Evolutionary conservation across 306 rosid genomes (phyloP).

Genomic region (Gleditsia sinensis): DNA sequence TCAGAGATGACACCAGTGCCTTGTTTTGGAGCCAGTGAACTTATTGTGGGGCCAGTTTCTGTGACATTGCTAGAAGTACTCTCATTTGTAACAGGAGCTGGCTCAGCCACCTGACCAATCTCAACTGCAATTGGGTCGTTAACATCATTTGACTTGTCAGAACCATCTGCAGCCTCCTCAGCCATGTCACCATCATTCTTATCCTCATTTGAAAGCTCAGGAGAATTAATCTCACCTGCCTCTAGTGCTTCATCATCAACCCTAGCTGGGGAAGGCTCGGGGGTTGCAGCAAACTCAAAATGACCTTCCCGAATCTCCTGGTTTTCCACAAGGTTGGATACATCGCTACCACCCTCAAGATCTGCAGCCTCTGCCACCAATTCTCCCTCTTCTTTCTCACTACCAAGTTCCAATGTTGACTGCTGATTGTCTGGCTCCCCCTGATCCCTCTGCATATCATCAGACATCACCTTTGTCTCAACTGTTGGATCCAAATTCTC

Average conservation of each 20-base stretch:
- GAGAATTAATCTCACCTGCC: constrained; percentile 64
- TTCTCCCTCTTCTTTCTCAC: constrained; percentile 94
- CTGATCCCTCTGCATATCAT: constrained; percentile 65
- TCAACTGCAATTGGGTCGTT: constrained; percentile 53
- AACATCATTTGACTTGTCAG: constrained; percentile 68
- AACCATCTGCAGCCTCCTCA: constrained; percentile 73
- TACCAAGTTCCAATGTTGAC: constrained; percentile 42
- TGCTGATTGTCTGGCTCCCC: constrained; percentile 63
- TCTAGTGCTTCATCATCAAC: constrained; percentile 70
- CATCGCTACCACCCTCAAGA: constrained; percentile 58
- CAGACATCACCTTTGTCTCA: constrained; percentile 50
- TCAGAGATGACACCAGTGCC: constrained; percentile 39
- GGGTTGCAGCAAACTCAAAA: constrained; percentile 57
- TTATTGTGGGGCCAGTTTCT: constrained; percentile 51
- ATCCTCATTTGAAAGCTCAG: constrained; percentile 62
- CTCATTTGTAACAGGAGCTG: constrained; percentile 43
- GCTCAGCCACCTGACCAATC: constrained; percentile 58
- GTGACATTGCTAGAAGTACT: constrained; percentile 32
- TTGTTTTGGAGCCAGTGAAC: constrained; percentile 43
- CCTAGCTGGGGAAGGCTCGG: constrained; percentile 63
- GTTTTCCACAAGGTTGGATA: constrained; percentile 40
- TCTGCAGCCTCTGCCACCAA: constrained; percentile 63
- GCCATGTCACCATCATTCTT: constrained; percentile 67
- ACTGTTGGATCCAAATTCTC: constrained; percentile 60
- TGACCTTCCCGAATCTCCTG: constrained; percentile 66